These are phyloP conservation scores for Saccharomyces uvarum DNA, from an alignment of 1,139 yeast genomes.

Conservation along the genomic window DNA sequence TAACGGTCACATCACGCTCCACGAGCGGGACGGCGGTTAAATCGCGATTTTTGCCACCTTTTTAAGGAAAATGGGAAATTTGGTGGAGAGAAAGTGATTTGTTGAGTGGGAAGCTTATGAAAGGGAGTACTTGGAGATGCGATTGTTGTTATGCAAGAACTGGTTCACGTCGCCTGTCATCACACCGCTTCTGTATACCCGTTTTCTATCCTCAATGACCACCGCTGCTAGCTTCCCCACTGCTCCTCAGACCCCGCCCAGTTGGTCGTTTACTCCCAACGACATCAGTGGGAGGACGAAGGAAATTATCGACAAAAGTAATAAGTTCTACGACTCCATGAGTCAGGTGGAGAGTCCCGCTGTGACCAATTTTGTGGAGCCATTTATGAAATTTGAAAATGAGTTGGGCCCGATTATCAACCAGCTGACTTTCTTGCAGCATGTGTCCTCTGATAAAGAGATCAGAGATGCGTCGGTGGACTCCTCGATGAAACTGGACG, in stretches of 20 bases:
- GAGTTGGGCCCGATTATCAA: conserved; percentile 38
- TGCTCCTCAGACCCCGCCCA: conserved; percentile 41
- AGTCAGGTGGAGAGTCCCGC: conserved; percentile 46
- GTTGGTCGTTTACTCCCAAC: conserved; percentile 55
- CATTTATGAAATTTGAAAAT: conserved; percentile 46
- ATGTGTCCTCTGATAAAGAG: conserved; percentile 55
- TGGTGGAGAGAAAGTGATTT: background rate
- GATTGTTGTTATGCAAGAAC: background rate
- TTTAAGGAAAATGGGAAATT: background rate
- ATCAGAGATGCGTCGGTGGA: conserved; percentile 63
- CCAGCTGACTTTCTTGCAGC: conserved; percentile 57
- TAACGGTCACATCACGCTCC: background rate
- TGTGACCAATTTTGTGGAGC: conserved; percentile 47
- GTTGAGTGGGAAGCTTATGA: background rate
- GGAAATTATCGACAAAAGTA: conserved; percentile 40
- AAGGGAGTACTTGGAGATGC: background rate
- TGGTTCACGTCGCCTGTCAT: background rate
- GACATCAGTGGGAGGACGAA: conserved; percentile 41
- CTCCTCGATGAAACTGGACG: conserved; percentile 51
- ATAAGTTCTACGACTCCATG: conserved; percentile 45
- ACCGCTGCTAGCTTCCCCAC: conserved; percentile 1
- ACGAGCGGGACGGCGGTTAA: conserved; percentile 1
- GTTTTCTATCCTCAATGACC: background rate
- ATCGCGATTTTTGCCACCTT: background rate
- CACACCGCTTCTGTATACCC: background rate